Conservation (phyloP, 169 alveolate species). For the Perkinsus marinus region DNA sequence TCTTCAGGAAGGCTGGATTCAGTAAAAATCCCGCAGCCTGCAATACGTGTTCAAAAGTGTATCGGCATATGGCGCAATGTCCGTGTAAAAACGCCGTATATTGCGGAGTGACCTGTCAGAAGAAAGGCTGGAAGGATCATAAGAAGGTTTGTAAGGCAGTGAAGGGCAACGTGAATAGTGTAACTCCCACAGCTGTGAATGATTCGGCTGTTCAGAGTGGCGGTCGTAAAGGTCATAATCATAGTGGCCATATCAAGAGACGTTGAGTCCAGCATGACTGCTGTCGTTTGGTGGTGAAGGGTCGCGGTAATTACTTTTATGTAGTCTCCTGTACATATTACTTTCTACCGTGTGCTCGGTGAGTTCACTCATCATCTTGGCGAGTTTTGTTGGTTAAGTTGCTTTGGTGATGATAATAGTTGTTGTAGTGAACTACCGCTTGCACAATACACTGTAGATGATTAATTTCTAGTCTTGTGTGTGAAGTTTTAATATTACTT, state of each 20-base stretch:
- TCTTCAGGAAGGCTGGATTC: neutral
- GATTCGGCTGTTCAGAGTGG: neutral
- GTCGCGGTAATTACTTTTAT: neutral
- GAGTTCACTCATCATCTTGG: too few species aligned
- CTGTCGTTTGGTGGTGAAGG: neutral
- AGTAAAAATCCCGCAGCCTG: neutral
- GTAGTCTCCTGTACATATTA: neutral
- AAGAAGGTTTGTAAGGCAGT: neutral
- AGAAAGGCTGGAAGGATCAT: neutral
- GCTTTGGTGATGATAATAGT: too few species aligned
- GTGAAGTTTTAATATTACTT: neutral
- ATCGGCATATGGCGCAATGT: neutral
- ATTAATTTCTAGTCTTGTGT: too few species aligned
- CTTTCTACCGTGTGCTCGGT: neutral
- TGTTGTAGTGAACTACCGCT: too few species aligned
- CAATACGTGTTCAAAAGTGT: neutral
- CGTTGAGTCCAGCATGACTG: neutral
- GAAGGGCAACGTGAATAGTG: neutral
- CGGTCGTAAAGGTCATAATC: neutral
- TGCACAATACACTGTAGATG: too few species aligned
- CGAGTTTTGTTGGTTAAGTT: too few species aligned
- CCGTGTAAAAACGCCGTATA: neutral
- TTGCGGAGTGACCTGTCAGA: neutral
- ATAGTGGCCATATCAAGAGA: neutral
- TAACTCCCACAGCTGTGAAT: neutral